Evolutionary conservation across 352 stramenopile species (phyloP), one percentile per base, ranked within the genome.

Genomic region (Phytophthora pseudosyringae): DNA sequence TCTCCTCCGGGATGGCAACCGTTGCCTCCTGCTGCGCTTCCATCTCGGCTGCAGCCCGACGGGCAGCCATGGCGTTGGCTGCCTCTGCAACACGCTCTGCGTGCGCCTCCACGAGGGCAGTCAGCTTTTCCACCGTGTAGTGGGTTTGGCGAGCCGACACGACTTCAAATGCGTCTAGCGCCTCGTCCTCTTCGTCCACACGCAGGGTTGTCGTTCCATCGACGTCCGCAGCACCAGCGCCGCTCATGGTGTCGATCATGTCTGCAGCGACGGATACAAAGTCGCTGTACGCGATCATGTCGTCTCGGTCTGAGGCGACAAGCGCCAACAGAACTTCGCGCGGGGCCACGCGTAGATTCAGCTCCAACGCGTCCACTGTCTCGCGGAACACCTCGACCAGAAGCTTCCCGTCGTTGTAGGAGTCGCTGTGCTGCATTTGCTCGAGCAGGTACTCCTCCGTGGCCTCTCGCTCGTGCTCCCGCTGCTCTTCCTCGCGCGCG

Each of bases 391-490:
- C 73, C 12, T 68, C 49, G 16, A 92, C 67, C 15, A 69, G 45
- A 5, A 92, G 52, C 6, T 81, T 80, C 13, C 79, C 81, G 57
- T 89, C 80, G 48, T 90, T 92, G 55, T 83, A 89, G 21, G 78
- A 72, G 31, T 92, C 83, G 15, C 75, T 79, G 26, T 76, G 79
- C 60, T 89, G 81, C 60, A 92, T 78, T 12, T 65, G 63, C 28
- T 89, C 83, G 4, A 90, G 75, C 25, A 92, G 38, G 38, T 73
- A 70, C 59, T 90, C 81, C 41, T 92, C 83, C 4, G 73, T 61
- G 9, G 55, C 59, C 43, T 92, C 79, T n/a, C 73, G 69, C 3
- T 76, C 68, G 9, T 55, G 71, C 4, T 67, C 59, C 1, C 80
- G 78, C 21, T 78, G 62, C 16, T 83, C 71, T 18, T 81, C 65